phyloP scores from a whole-genome alignment of 345 rosid species.

The Brassica juncea region DNA sequence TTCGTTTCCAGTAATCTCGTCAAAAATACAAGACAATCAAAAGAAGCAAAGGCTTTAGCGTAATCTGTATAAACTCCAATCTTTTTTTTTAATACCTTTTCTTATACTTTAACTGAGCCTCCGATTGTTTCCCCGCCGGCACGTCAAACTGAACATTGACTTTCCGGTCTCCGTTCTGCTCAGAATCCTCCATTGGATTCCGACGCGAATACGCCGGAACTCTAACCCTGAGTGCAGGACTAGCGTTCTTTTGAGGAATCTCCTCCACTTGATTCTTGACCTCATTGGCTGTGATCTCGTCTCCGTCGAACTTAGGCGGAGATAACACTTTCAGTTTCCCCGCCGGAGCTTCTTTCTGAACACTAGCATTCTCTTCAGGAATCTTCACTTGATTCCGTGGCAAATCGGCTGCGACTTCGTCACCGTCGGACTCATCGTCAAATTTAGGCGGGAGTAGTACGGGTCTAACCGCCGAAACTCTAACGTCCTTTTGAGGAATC shows the following conservation, averaged over 20 bases:
- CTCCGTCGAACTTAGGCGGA: constrained; percentile 13
- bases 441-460: constrained; percentile 5
- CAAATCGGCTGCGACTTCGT: neutral
- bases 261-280: neutral
- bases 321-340: neutral
- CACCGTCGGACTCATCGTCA: constrained; percentile 14
- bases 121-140: constrained; percentile 28
- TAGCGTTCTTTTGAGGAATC: constrained; percentile 2
- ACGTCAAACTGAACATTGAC: constrained; percentile 21
- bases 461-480: constrained; percentile 50
- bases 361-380: neutral
- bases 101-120: constrained; percentile 40
- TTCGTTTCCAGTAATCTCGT: constrained; percentile 14
- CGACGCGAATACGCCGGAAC: constrained; percentile 33
- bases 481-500: neutral
- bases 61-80: neutral
- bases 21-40: constrained; percentile 12
- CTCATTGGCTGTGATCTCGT: neutral
- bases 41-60: constrained; percentile 13
- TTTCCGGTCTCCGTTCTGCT: neutral
- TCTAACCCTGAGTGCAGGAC: constrained; percentile 28
- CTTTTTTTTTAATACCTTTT: constrained; percentile 25
- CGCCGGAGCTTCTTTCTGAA: neutral
- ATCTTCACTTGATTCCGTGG: neutral
- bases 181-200: constrained; percentile 21